phyloP scores from a whole-genome alignment of 148 eudicot genomes.

The Vaccinium macrocarpon region DNA sequence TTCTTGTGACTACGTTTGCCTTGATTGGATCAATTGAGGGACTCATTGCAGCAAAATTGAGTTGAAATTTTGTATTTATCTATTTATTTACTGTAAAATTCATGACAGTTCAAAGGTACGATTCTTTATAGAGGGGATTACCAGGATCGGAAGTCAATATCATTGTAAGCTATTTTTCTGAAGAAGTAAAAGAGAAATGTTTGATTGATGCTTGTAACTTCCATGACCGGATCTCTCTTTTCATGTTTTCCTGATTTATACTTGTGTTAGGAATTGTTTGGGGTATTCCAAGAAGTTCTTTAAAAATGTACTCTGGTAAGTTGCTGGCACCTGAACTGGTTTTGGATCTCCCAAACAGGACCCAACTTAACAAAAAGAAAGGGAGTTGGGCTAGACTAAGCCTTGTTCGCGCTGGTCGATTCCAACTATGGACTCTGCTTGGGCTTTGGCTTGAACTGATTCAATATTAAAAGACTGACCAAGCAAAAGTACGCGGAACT shows the following conservation, averaged over 20 bases:
- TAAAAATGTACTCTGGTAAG: too few relatives aligned
- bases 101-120: neutral
- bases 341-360: too few relatives aligned
- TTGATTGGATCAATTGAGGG: constrained; percentile 53
- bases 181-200: neutral
- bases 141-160: neutral
- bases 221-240: neutral
- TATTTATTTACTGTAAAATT: neutral
- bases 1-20: constrained; percentile 41
- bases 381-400: too few relatives aligned
- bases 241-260: neutral
- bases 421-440: too few relatives aligned
- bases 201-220: neutral
- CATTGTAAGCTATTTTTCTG: neutral
- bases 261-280: neutral
- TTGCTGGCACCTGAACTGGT: too few relatives aligned
- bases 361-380: too few relatives aligned
- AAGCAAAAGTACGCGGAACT: too few relatives aligned
- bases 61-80: constrained; percentile 16
- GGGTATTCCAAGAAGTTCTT: too few relatives aligned
- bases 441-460: too few relatives aligned
- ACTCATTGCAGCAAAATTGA: constrained; percentile 36
- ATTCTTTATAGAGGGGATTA: neutral
- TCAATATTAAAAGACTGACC: too few relatives aligned
- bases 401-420: too few relatives aligned